phyloP scores from a whole-genome alignment of 768 basidiomycete species.

The Calocybe indica region DNA sequence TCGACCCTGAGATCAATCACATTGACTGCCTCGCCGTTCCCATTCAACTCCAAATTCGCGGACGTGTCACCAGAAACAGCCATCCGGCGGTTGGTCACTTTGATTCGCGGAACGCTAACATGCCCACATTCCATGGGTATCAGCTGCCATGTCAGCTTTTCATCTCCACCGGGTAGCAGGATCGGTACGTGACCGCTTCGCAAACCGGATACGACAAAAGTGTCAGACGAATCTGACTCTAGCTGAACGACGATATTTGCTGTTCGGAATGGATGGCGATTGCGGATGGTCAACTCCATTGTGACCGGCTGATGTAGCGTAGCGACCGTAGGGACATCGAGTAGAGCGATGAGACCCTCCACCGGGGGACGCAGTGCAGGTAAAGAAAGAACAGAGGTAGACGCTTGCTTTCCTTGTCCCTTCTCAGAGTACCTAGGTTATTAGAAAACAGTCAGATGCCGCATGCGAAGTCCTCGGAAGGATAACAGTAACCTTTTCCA shows the following conservation, averaged over 20 bases:
- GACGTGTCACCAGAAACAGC: slow-evolving; percentile 15
- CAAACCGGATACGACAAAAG: slow-evolving; percentile 80
- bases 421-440: background rate
- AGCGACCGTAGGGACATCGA: slow-evolving; percentile 57
- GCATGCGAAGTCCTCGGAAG: background rate
- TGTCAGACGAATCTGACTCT: slow-evolving; percentile 60
- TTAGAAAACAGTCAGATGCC: slow-evolving; percentile 1
- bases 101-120: slow-evolving; percentile 55
- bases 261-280: slow-evolving; percentile 55
- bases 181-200: slow-evolving; percentile 61
- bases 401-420: slow-evolving; percentile 29
- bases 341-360: slow-evolving; percentile 59
- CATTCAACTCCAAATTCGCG: slow-evolving; percentile 20
- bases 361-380: slow-evolving; percentile 56
- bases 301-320: slow-evolving; percentile 56
- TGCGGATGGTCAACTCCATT: slow-evolving; percentile 58
- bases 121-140: slow-evolving; percentile 74
- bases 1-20: slow-evolving; percentile 50
- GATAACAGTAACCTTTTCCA: slow-evolving; percentile 56
- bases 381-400: slow-evolving; percentile 49
- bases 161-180: slow-evolving; percentile 70
- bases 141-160: slow-evolving; percentile 58
- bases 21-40: slow-evolving; percentile 41
- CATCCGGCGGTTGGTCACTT: slow-evolving; percentile 48
- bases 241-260: slow-evolving; percentile 68